Conservation (phyloP, 805 yeast genomes). For the Pichia gijzeniarum region DNA sequence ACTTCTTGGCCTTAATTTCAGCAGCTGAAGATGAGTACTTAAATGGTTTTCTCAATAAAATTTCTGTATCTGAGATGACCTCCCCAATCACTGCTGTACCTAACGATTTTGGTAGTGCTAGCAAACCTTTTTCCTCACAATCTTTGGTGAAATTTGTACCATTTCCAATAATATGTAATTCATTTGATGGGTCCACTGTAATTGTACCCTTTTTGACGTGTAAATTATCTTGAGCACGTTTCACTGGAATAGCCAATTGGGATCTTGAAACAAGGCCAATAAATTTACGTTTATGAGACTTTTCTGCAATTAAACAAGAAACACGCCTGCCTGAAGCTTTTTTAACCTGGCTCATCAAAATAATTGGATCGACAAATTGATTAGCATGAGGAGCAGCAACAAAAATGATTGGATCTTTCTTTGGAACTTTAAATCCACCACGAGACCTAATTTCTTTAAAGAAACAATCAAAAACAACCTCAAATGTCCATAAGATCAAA, state of each 20-base stretch:
- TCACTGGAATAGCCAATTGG: constrained; percentile 84
- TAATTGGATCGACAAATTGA: constrained; percentile 72
- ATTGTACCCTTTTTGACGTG: constrained; percentile 61
- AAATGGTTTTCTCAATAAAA: constrained; percentile 66
- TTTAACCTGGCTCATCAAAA: constrained; percentile 75
- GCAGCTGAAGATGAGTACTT: constrained; percentile 35
- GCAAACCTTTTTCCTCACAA: constrained; percentile 56
- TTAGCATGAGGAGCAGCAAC: constrained; percentile 84
- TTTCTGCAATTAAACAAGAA: constrained; percentile 49
- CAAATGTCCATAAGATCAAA: constrained; percentile 43
- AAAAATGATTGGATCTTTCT: constrained; percentile 60
- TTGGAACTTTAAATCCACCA: constrained; percentile 60
- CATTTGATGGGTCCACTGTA: constrained; percentile 41
- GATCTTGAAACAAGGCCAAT: constrained; percentile 73
- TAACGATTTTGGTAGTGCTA: constrained; percentile 70
- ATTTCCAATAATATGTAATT: constrained; percentile 46
- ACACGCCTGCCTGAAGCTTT: constrained; percentile 41
- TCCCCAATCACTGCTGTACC: constrained; percentile 70
- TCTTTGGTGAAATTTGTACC: constrained; percentile 56
- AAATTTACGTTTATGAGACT: constrained; percentile 41
- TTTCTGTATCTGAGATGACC: constrained; percentile 64
- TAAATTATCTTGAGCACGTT: constrained; percentile 85
- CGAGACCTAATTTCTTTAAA: constrained; percentile 70
- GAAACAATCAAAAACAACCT: constrained; percentile 47
- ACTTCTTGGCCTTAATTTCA: constrained; percentile 30